Evolutionary conservation across 1,284 basidiomycete species (phyloP), one percentile per base, ranked within the genome.

Genomic region (Leccinum huronense): DNA sequence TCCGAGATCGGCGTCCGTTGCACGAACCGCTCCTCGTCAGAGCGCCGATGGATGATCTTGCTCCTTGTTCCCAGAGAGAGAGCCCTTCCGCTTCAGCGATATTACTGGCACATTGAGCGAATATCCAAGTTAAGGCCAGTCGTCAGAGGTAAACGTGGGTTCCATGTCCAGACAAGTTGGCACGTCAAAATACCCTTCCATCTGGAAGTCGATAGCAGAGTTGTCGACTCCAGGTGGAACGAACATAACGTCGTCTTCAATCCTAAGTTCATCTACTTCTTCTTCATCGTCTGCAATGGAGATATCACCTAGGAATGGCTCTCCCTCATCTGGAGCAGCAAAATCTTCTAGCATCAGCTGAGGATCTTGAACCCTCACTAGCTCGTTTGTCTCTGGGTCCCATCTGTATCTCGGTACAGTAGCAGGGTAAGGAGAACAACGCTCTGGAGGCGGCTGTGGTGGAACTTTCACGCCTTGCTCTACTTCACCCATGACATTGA

Each of bases 1-100:
- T 86, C 42, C 90, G 85, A 60, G 90, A 91, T 57, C 91, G 85
- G 66, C 90, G 83, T 7, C 90, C 90, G 61, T 77, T 81, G 62
- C 80, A 83, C 56, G 89, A 89, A 23, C 80, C 83, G 51, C 84
- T 85, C 64, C 89, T 81, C 33, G 83, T 81, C 27, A 77, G 70
- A 0, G 69, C 72, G 1, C 70, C 67, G 10, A 75, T 66, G n/a
- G 23, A 75, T 55, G 62, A 73, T 55, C 63, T 85, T 89, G 66
- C 88, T 84, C 90, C 89, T 91, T 56, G 85, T 77, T 66, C 84
- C 86, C 36, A 82, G 78, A 16, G 82, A 81, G 13, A 27, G 23
- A 27, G 23, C 78, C 84, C 62, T 80, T 83, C 36, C 86, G 83
- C 69, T 88, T 90, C 13, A 81, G 77, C 3, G 83, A 80, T 34